Evolutionary conservation across 257 asterid species (phyloP).

Genomic region (Sherardia arvensis): DNA sequence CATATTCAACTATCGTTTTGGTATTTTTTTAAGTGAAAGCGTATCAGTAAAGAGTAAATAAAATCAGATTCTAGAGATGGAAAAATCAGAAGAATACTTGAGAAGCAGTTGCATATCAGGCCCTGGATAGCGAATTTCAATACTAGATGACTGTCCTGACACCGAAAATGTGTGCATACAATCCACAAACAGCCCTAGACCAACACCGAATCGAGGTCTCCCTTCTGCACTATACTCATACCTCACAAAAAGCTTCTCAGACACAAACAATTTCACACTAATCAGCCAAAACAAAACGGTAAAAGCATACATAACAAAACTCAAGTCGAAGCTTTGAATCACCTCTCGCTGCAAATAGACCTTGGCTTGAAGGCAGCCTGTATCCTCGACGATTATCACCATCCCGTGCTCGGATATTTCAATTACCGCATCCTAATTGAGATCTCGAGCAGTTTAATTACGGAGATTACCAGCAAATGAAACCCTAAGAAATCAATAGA

Average conservation of each 20-base stretch:
- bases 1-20: background rate
- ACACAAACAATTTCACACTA: background rate
- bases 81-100: slow-evolving; percentile 26
- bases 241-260: slow-evolving; percentile 55
- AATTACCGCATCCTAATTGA: slow-evolving; percentile 64
- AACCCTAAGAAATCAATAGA: background rate
- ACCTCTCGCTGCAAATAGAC: slow-evolving; percentile 92
- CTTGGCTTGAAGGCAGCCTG: slow-evolving; percentile 90
- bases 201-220: slow-evolving; percentile 85
- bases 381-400: slow-evolving; percentile 84
- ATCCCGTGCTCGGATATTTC: slow-evolving; percentile 91
- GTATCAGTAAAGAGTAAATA: background rate
- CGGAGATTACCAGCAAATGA: background rate
- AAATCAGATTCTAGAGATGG: background rate
- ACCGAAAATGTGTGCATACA: slow-evolving; percentile 75
- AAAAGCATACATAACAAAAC: background rate
- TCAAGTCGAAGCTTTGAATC: background rate
- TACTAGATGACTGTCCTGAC: slow-evolving; percentile 55
- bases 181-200: slow-evolving; percentile 86
- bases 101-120: slow-evolving; percentile 94
- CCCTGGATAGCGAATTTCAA: slow-evolving; percentile 85
- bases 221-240: slow-evolving; percentile 71
- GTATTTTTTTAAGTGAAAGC: background rate
- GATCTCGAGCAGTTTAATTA: background rate
- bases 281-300: background rate